Conservation (phyloP, 768 basidiomycete genomes). For the Dentipellis fragilis region DNA sequence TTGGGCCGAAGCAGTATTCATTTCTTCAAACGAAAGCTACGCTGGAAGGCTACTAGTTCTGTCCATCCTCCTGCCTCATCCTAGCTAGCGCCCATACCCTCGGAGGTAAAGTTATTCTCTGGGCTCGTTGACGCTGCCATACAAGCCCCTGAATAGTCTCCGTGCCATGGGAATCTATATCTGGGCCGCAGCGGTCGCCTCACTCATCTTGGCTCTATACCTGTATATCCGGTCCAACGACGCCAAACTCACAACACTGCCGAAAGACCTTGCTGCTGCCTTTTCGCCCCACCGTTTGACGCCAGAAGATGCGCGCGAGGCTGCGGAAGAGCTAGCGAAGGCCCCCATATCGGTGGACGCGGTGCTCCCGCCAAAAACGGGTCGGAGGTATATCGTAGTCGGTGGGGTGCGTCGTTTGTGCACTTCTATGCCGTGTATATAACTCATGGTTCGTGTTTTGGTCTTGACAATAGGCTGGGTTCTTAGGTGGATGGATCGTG, state of each 20-base stretch:
- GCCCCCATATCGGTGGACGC: conserved; percentile 27
- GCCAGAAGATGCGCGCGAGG: conserved; percentile 27
- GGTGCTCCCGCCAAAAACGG: conserved; percentile 57
- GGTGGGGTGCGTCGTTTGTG: conserved; percentile 51
- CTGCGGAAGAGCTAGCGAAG: conserved; percentile 27
- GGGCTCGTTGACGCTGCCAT: too few relatives aligned
- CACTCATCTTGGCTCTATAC: conserved; percentile 13
- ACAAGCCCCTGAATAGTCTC: too few relatives aligned
- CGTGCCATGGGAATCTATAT: too few relatives aligned
- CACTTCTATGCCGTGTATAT: neutral
- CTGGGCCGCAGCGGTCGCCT: neutral
- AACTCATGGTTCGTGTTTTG: neutral
- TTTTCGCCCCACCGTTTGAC: conserved; percentile 47
- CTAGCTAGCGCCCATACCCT: too few relatives aligned
- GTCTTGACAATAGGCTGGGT: conserved; percentile 44
- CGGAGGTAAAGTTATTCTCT: too few relatives aligned
- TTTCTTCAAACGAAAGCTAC: too few relatives aligned
- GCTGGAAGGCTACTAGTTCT: too few relatives aligned
- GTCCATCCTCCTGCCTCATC: too few relatives aligned
- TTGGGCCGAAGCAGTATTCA: too few relatives aligned
- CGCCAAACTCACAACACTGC: conserved; percentile 37
- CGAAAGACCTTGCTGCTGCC: conserved; percentile 29
- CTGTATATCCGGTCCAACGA: conserved; percentile 47
- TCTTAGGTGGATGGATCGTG: conserved; percentile 73
- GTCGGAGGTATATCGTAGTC: conserved; percentile 64